These are phyloP conservation scores for Suillus decipiens DNA, from an alignment of 768 basidiomycete species.

Conservation along the genomic window DNA sequence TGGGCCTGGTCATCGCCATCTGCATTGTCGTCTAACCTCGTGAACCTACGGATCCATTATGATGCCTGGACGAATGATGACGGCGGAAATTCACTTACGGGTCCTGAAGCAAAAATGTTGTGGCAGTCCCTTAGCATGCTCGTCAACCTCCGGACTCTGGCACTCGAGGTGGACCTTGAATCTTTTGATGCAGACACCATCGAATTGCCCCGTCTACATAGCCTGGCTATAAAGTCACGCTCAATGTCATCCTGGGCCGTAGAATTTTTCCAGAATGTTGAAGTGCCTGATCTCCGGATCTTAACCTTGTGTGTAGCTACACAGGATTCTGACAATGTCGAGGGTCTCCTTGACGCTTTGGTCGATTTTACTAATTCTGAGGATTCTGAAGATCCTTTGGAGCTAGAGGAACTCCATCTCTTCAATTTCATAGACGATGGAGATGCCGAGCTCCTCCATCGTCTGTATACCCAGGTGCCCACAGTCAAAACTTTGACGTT, in stretches of 20 bases:
- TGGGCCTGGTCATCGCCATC: not conserved
- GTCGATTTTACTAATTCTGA: not conserved
- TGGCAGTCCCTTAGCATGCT: not conserved
- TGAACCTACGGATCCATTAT: constrained; percentile 6
- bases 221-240: not conserved
- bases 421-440: not conserved
- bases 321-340: accelerated
- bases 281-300: not conserved
- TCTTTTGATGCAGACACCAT: not conserved
- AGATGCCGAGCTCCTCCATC: not conserved
- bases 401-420: constrained; percentile 3
- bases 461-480: not conserved
- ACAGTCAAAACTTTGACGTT: not conserved
- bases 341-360: not conserved
- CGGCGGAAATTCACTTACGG: not conserved
- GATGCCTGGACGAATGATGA: constrained; percentile 8
- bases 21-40: constrained; percentile 13
- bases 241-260: not conserved
- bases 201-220: not conserved
- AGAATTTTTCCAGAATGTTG: not conserved
- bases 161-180: not conserved
- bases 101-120: not conserved
- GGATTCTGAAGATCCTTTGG: not conserved
- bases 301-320: not conserved
- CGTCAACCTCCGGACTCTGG: not conserved